Conservation (phyloP, 305 asterid genomes). For the Fraxinus ornus region DNA sequence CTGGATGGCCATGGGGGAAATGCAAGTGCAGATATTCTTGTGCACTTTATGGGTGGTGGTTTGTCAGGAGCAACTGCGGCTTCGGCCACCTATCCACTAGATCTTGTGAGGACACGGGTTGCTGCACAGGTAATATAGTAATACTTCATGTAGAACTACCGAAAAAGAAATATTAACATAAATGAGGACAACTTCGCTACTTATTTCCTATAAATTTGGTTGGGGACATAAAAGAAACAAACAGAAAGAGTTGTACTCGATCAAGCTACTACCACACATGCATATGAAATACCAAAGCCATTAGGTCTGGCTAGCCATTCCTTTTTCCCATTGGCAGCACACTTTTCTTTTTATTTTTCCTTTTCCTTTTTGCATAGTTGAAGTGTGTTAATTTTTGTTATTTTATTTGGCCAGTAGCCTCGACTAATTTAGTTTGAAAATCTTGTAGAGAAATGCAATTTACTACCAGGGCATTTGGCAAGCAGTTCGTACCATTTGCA, state of each 20-base stretch:
- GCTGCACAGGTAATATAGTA: constrained; percentile 74
- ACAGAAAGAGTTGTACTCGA: background rate
- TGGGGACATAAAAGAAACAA: background rate
- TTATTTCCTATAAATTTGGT: constrained; percentile 1
- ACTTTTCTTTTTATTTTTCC: background rate
- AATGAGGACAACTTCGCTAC: background rate
- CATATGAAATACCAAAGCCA: background rate
- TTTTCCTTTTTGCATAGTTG: background rate
- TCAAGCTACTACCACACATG: background rate
- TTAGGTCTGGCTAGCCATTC: background rate
- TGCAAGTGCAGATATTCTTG: constrained; percentile 46
- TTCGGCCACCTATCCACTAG: constrained; percentile 88
- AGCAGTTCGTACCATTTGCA: constrained; percentile 77
- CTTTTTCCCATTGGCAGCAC: constrained; percentile 14
- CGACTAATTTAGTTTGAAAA: constrained; percentile 19
- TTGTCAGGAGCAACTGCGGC: constrained; percentile 93
- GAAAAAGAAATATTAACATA: background rate
- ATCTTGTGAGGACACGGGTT: constrained; percentile 88
- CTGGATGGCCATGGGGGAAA: constrained; percentile 43
- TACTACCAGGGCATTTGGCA: constrained; percentile 92
- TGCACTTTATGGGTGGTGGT: constrained; percentile 91
- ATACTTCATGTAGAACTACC: background rate
- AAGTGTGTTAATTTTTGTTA: background rate
- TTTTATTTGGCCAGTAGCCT: background rate
- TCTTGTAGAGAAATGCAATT: constrained; percentile 65